phyloP scores from a whole-genome alignment of 2,329 filamentous ascomycete species.

The Phaeosphaeria sp. region DNA sequence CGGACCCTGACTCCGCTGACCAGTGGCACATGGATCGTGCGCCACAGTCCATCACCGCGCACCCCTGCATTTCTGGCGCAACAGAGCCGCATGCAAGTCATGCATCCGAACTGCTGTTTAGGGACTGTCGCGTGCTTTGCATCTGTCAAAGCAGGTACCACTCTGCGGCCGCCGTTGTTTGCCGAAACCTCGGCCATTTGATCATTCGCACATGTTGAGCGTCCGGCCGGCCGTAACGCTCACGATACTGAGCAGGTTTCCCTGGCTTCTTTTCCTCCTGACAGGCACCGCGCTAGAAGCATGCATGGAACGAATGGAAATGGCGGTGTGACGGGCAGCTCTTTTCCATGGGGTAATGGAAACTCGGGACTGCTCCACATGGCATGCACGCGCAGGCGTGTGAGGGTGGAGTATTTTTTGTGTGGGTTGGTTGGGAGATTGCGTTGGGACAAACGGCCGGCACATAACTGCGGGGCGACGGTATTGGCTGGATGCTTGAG shows the following conservation, averaged over 20 bases:
- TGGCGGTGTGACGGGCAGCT: not conserved
- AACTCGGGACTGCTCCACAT: not conserved
- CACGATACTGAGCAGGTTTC: not conserved
- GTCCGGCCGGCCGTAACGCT: not conserved
- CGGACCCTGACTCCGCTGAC: not conserved
- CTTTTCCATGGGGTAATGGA: constrained; percentile 4
- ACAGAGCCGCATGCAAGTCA: constrained; percentile 11
- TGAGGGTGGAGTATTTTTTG: constrained; percentile 4
- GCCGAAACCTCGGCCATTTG: not conserved
- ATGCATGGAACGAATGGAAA: constrained; percentile 3
- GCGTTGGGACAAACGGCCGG: not conserved
- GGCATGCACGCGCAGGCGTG: not conserved
- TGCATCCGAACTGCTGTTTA: constrained; percentile 9
- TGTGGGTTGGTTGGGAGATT: constrained; percentile 10
- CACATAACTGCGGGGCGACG: constrained; percentile 3
- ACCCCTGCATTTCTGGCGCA: constrained; percentile 6
- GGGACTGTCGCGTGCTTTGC: constrained; percentile 1
- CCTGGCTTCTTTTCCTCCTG: not conserved
- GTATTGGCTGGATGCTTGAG: constrained; percentile 3
- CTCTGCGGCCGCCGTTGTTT: not conserved
- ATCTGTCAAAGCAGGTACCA: not conserved
- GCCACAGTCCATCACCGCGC: not conserved
- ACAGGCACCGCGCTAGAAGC: not conserved
- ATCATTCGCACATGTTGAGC: not conserved
- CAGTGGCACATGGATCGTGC: not conserved